Percentiles rank a stretch among this genome's conserved stretches.
These are phyloP conservation scores for Cystoisospora suis DNA, from an alignment of 169 alveolate species.

Conservation along the genomic window DNA sequence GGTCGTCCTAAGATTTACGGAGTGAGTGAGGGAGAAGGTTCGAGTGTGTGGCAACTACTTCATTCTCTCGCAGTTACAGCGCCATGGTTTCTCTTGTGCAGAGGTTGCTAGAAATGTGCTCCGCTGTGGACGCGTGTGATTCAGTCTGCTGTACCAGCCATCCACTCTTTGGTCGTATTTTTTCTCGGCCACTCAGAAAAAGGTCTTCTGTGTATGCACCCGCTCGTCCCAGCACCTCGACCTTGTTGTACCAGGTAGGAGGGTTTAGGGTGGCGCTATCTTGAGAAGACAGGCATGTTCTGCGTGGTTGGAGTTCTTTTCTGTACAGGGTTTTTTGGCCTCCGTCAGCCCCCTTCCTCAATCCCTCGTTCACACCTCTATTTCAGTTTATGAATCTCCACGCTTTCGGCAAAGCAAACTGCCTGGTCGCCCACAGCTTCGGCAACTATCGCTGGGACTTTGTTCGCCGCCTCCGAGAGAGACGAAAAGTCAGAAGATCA, in stretches of 20 bases:
- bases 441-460: constrained; percentile 33
- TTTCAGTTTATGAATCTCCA: constrained; percentile 63
- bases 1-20: neutral
- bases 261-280: too few species aligned
- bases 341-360: constrained; percentile 26
- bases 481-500: neutral
- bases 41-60: too few species aligned
- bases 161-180: too few species aligned
- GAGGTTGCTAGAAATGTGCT: too few species aligned
- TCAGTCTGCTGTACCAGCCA: too few species aligned
- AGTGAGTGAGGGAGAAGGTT: neutral
- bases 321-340: constrained; percentile 51
- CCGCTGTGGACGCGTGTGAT: too few species aligned
- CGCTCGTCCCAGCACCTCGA: neutral
- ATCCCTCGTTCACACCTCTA: constrained; percentile 8
- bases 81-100: too few species aligned
- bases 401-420: constrained; percentile 29
- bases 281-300: neutral
- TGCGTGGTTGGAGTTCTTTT: neutral
- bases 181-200: too few species aligned
- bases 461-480: constrained; percentile 29
- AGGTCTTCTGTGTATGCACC: neutral
- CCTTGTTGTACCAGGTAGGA: too few species aligned
- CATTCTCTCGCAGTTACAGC: too few species aligned
- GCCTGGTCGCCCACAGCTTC: constrained; percentile 59